phyloP scores from a whole-genome alignment of 768 basidiomycete genomes.

The Tylopilus plumbeoviolaceoides region DNA sequence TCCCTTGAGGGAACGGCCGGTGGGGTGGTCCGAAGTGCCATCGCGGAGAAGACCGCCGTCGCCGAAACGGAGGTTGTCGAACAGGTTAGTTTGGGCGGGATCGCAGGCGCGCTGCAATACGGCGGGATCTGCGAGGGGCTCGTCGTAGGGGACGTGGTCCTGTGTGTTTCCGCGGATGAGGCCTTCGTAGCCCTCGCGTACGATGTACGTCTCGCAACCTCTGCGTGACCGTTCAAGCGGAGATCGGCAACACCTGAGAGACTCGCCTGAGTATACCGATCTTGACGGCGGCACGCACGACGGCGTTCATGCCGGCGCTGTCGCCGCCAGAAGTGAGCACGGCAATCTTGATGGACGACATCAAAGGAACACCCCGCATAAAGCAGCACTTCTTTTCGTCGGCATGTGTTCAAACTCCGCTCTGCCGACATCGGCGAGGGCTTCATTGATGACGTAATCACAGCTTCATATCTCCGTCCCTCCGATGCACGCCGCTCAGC shows the following conservation, averaged over 20 bases:
- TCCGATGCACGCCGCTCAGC: background rate
- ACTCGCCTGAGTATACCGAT: constrained; percentile 84
- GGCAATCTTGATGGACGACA: constrained; percentile 72
- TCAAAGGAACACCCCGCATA: background rate
- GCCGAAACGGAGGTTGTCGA: constrained; percentile 79
- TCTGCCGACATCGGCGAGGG: background rate
- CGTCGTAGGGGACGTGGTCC: constrained; percentile 22
- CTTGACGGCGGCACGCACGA: constrained; percentile 90
- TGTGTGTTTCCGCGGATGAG: constrained; percentile 82
- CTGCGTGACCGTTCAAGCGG: constrained; percentile 26
- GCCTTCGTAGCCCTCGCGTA: constrained; percentile 98
- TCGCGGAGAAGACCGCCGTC: constrained; percentile 74
- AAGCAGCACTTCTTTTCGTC: too few species aligned
- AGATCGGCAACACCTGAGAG: too few species aligned
- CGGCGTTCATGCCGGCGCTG: constrained; percentile 97
- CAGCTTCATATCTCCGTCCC: background rate
- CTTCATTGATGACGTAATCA: constrained; percentile 15
- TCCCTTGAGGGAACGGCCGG: constrained; percentile 77
- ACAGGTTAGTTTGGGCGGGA: constrained; percentile 36
- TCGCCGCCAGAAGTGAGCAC: constrained; percentile 96
- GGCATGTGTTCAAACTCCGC: too few species aligned
- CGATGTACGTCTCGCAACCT: constrained; percentile 93
- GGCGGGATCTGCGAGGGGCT: constrained; percentile 29
- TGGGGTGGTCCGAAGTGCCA: constrained; percentile 69
- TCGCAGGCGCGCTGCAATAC: constrained; percentile 12